These are phyloP conservation scores for Auxenochlorella pyrenoidosa DNA, from an alignment of 139 green algal species.

Conservation along the genomic window DNA sequence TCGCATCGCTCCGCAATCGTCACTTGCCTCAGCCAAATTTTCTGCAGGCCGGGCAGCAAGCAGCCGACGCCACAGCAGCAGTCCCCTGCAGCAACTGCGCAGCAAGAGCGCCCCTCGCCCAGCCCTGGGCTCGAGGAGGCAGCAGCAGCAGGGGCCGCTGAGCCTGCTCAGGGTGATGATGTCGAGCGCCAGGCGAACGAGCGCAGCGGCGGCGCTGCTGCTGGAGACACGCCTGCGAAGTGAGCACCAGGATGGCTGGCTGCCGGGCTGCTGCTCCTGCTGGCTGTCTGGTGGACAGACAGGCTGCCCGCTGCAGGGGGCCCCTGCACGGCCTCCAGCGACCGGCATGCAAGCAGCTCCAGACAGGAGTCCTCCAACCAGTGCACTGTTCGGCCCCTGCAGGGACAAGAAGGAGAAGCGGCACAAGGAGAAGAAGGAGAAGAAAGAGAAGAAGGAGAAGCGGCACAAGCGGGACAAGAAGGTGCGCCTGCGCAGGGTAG, in stretches of 20 bases:
- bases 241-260: not conserved
- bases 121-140: not conserved
- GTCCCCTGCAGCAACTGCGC: slow-evolving; percentile 1
- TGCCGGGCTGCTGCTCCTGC: not conserved
- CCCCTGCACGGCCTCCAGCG: too few relatives aligned
- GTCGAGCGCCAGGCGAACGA: not conserved
- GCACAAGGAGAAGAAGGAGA: slow-evolving; percentile 36
- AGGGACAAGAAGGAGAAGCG: slow-evolving; percentile 28
- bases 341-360: not conserved
- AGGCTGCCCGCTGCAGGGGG: too few relatives aligned
- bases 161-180: not conserved
- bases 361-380: not conserved
- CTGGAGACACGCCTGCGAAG: not conserved
- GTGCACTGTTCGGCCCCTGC: not conserved
- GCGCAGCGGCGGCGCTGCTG: not conserved
- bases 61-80: slow-evolving; percentile 24
- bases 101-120: not conserved
- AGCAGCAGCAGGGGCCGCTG: not conserved
- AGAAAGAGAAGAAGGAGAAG: slow-evolving; percentile 40
- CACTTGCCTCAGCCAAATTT: not conserved
- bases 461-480: slow-evolving; percentile 35
- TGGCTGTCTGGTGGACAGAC: too few relatives aligned
- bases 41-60: slow-evolving; percentile 17
- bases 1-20: not conserved
- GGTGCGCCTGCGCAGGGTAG: not conserved